Evolutionary conservation across 345 rosid species (phyloP), one percentile per base, ranked within the genome.

Genomic region (Bretschneidera sinensis): DNA sequence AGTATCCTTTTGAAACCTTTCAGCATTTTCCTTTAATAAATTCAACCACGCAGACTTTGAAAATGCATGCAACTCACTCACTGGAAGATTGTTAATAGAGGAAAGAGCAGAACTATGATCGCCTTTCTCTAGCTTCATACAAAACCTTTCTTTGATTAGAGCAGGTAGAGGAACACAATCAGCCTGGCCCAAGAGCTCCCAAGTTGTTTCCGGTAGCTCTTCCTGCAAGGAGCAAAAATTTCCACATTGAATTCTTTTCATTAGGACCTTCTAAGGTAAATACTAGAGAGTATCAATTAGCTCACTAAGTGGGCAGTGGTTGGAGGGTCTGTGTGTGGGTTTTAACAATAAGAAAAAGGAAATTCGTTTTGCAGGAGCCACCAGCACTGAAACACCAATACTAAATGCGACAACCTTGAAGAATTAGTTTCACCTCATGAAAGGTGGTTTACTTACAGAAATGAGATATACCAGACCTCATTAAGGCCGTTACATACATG

Each of bases 81-180:
- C 55, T 8, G 73, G 72, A 24, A 61, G 75, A 21, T 54, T 48
- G 18, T 62, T 55, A 17, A 87, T 57, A 54, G 85, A 78, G 1
- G 79, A 80, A 59, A 90, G 61, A 35, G 92, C 92, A 21, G 76
- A 71, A 10, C 48, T 58, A 28, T 54, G 25, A 69, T 90, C 83
- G 15, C 78, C 69, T 57, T 75, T 82, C 69, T 84, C 87, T 21
- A 92, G 85, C 76, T 76, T 78, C 64, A 69, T 43, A 67, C 81
- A 62, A 56, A 88, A 81, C 67, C 89, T 80, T 70, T 94, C 97
- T 71, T 86, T 84, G 59, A 85, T 59, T 20, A 94, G 81, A 70
- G 85, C 48, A 19, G 80, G 64, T 1, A 89, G 94, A 18, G 78
- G 87, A 23, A 21, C 61, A 54, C 90, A 76, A 17, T 57, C 67